These are phyloP conservation scores for Blastobotrys serpentis DNA, from an alignment of 1,139 yeast genomes.

Conservation along the genomic window DNA sequence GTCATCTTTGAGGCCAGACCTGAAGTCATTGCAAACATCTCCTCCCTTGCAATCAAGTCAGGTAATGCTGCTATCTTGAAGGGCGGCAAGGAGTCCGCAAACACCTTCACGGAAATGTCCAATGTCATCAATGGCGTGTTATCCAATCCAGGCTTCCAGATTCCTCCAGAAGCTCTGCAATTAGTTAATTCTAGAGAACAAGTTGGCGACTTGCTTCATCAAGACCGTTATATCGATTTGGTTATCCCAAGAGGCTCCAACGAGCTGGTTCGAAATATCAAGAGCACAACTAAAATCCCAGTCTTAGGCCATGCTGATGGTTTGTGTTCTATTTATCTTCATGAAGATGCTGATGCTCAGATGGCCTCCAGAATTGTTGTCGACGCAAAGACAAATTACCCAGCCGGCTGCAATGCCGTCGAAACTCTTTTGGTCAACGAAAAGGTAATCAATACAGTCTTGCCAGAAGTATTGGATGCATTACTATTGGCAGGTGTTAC, in stretches of 20 bases:
- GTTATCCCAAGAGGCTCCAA: slow-evolving; percentile 98
- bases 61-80: slow-evolving; percentile 90
- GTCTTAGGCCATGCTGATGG: slow-evolving; percentile 99
- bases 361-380: slow-evolving; percentile 74
- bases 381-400: slow-evolving; percentile 93
- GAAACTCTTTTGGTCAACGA: slow-evolving; percentile 78
- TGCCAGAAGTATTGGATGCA: slow-evolving; percentile 46
- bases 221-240: slow-evolving; percentile 87
- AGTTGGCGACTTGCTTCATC: slow-evolving; percentile 76
- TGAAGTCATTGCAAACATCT: slow-evolving; percentile 96
- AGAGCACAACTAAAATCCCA: slow-evolving; percentile 86
- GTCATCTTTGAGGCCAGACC: slow-evolving; percentile 97
- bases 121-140: slow-evolving; percentile 64
- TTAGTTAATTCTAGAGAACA: slow-evolving; percentile 86
- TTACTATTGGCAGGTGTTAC: slow-evolving; percentile 68
- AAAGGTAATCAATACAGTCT: slow-evolving; percentile 35
- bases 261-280: slow-evolving; percentile 80
- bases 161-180: slow-evolving; percentile 81
- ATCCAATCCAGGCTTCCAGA: slow-evolving; percentile 43
- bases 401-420: slow-evolving; percentile 97
- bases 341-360: slow-evolving; percentile 66
- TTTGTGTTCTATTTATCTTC: slow-evolving; percentile 83
- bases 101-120: slow-evolving; percentile 84
- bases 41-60: slow-evolving; percentile 92
- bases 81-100: slow-evolving; percentile 91